Evolutionary conservation across 2,329 filamentous ascomycete species (phyloP).

Genomic region (Aspergillus arachidicola): DNA sequence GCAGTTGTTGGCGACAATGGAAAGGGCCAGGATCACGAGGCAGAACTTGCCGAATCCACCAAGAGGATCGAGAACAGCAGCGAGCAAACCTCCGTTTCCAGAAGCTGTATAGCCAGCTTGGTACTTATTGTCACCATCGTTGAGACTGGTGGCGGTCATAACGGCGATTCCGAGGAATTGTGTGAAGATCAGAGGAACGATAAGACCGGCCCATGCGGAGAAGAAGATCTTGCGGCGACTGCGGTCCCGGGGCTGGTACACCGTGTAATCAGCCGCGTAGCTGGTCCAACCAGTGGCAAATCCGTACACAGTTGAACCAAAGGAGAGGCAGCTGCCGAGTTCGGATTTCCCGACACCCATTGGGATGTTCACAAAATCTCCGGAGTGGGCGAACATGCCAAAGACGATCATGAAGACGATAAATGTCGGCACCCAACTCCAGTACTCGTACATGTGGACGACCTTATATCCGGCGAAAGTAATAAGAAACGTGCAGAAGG

Average conservation of each 20-base stretch:
- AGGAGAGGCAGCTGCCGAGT: conserved; percentile 64
- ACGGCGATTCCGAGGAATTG: conserved; percentile 73
- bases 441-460: conserved; percentile 77
- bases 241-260: conserved; percentile 70
- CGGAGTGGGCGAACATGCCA: conserved; percentile 68
- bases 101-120: conserved; percentile 56
- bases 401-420: conserved; percentile 74
- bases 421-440: conserved; percentile 71
- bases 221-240: conserved; percentile 66
- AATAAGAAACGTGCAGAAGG: conserved; percentile 66
- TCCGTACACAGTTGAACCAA: conserved; percentile 67
- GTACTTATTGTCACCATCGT: conserved; percentile 59
- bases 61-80: conserved; percentile 63
- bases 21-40: conserved; percentile 65
- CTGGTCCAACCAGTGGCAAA: conserved; percentile 74
- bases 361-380: conserved; percentile 65
- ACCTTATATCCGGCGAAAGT: conserved; percentile 76
- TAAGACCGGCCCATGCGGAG: conserved; percentile 69
- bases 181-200: conserved; percentile 72
- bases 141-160: conserved; percentile 63
- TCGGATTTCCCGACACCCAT: conserved; percentile 62
- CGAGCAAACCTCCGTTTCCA: conserved; percentile 68
- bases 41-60: conserved; percentile 75
- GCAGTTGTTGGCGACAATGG: conserved; percentile 71
- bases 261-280: conserved; percentile 77